phyloP scores from a whole-genome alignment of 202 grass and related monocot genomes.

The Zoysia matrella region DNA sequence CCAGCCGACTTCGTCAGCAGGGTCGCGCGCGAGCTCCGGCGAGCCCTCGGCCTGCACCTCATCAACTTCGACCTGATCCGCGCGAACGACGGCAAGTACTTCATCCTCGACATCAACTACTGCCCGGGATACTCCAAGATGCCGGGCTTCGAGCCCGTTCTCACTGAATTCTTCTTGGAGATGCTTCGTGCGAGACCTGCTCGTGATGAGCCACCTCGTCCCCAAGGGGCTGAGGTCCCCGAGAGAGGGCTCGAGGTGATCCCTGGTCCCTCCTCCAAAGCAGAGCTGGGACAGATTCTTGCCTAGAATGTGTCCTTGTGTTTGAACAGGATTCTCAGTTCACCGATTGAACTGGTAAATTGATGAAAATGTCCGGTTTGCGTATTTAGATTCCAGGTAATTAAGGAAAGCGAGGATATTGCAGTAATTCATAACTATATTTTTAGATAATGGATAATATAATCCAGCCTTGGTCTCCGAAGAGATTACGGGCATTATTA shows the following conservation, averaged over 20 bases:
- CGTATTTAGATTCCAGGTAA: background rate
- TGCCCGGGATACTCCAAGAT: conserved; percentile 90
- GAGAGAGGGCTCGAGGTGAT: too few species aligned
- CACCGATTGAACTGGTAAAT: background rate
- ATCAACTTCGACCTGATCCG: conserved; percentile 92
- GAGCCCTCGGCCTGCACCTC: conserved; percentile 61
- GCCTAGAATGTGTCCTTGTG: background rate
- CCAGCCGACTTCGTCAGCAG: conserved; percentile 51
- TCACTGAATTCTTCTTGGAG: conserved; percentile 72
- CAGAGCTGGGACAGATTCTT: background rate
- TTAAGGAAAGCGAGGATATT: background rate
- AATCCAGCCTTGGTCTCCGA: too few species aligned
- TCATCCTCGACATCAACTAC: conserved; percentile 93
- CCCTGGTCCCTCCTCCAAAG: background rate
- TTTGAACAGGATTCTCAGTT: background rate
- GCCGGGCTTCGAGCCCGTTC: conserved; percentile 63
- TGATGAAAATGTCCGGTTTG: background rate
- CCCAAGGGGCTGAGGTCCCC: background rate
- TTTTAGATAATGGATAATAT: too few species aligned
- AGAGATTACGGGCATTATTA: too few species aligned
- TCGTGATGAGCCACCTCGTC: background rate
- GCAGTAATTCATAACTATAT: background rate
- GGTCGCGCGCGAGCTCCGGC: conserved; percentile 67
- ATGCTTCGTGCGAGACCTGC: conserved; percentile 27
- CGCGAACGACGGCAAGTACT: conserved; percentile 47